Percentiles rank a stretch among this genome's conserved stretches.
These are phyloP conservation scores for Globisporangium megalacanthum DNA, from an alignment of 352 stramenopile genomes.

Conservation along the genomic window DNA sequence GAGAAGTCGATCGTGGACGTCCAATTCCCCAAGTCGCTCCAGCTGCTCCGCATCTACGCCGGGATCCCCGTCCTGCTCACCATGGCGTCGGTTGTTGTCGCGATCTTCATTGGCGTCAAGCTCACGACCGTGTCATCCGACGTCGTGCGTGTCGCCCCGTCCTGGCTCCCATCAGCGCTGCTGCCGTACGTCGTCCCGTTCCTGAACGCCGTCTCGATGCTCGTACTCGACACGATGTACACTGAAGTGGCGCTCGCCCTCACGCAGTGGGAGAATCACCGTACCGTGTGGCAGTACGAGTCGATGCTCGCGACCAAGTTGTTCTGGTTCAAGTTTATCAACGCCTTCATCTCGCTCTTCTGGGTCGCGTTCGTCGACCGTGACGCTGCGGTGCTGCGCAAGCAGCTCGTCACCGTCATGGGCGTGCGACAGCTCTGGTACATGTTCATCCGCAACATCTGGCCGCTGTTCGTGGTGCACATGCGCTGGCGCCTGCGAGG, in stretches of 20 bases:
- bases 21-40: slow-evolving; percentile 54
- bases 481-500: slow-evolving; percentile 35
- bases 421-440: slow-evolving; percentile 68
- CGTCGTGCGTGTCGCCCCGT: slow-evolving; percentile 20
- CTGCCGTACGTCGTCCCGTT: slow-evolving; percentile 53
- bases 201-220: slow-evolving; percentile 62
- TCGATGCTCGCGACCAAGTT: slow-evolving; percentile 72
- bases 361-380: slow-evolving; percentile 72
- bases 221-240: slow-evolving; percentile 71
- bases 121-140: slow-evolving; percentile 24
- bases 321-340: slow-evolving; percentile 83
- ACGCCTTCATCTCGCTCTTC: slow-evolving; percentile 78
- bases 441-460: slow-evolving; percentile 39
- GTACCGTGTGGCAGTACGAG: slow-evolving; percentile 72
- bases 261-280: slow-evolving; percentile 76
- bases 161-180: slow-evolving; percentile 33
- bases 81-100: slow-evolving; percentile 44
- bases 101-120: slow-evolving; percentile 57
- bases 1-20: slow-evolving; percentile 41
- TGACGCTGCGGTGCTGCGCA: slow-evolving; percentile 36
- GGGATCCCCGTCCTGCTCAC: slow-evolving; percentile 47
- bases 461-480: slow-evolving; percentile 47
- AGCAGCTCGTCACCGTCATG: slow-evolving; percentile 71
- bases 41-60: slow-evolving; percentile 52
- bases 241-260: slow-evolving; percentile 47